Conservation (phyloP, 768 basidiomycete genomes). For the Pisolithus tinctorius region DNA sequence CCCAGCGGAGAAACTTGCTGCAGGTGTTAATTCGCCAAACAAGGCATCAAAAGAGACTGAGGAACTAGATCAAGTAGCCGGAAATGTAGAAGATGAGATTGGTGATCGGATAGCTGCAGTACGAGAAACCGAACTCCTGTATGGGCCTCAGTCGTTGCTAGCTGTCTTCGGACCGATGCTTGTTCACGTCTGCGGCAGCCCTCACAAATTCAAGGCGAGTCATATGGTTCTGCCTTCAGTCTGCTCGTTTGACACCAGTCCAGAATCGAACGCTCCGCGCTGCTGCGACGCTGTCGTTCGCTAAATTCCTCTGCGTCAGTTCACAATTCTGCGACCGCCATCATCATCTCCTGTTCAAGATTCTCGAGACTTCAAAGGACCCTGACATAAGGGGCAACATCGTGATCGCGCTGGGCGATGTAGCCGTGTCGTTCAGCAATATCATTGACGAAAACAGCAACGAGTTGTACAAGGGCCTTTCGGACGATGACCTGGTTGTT, state of each 20-base stretch:
- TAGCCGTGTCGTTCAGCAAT: conserved; percentile 95
- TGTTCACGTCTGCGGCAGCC: conserved; percentile 84
- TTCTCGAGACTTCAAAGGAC: conserved; percentile 88
- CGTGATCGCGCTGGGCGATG: conserved; percentile 95
- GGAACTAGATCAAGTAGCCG: conserved; percentile 95
- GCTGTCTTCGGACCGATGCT: conserved; percentile 86
- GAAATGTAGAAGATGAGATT: conserved; percentile 97
- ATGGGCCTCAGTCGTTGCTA: conserved; percentile 74
- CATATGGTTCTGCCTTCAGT: neutral
- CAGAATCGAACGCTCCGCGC: conserved; percentile 85
- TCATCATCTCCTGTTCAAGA: conserved; percentile 84
- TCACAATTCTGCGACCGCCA: conserved; percentile 90
- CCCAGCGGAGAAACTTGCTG: conserved; percentile 55
- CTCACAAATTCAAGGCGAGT: conserved; percentile 82
- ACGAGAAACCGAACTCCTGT: conserved; percentile 82
- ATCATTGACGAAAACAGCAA: conserved; percentile 97
- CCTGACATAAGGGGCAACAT: conserved; percentile 91
- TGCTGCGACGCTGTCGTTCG: conserved; percentile 81
- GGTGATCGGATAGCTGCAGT: conserved; percentile 84
- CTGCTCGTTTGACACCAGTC: conserved; percentile 4
- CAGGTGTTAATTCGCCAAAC: conserved; percentile 29
- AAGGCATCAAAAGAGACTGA: conserved; percentile 56
- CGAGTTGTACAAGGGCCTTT: conserved; percentile 89
- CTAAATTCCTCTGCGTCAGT: conserved; percentile 95
- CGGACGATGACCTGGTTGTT: conserved; percentile 79